Evolutionary conservation across 768 basidiomycete species (phyloP), one percentile per base, ranked within the genome.

Genomic region (Heimioporus sp.): DNA sequence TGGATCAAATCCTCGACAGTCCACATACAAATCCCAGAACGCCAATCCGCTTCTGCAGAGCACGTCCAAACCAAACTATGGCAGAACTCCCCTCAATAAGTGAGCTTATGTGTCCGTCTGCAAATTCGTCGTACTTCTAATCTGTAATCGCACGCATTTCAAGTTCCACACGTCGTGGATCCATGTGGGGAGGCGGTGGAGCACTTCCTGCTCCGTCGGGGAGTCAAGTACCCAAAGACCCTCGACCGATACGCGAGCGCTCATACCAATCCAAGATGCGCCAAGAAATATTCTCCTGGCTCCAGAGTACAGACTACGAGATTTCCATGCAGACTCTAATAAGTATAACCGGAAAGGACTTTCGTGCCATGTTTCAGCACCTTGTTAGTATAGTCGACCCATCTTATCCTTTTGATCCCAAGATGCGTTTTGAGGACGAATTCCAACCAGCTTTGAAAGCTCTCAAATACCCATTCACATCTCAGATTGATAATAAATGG

Each of bases 261-360:
- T 71, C 80, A 16, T 94, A 85, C 65, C 90, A 92, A 66, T 62
- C 72, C 17, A 82, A 83, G 65, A 86, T 89, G 83, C 77, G 86
- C 41, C 81, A 89, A 64, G 84, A 90, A n/a, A 84, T 96, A 57
- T 71, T 79, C 43, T 74, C 72, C 24, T 96, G 85, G 73, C 76
- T 96, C 17, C 79, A 82, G 58, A 68, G 70, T 28, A 76, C 77
- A n/a, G 82, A 81, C 7, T 86, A 82, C 53, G 85, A 87, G 13
- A 82, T 92, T 24, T 75, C 80, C 4, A 78, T 83, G 65, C 79
- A 84, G 49, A 83, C 83, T 2, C 73, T 97, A 4, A 73, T 78
- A 42, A 88, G 84, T 43, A 92, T 95, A 42, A 90, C 91, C 4
- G 85, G 83, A 16, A 90, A 91, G 58, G 92, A 95, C 56, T 98